Conservation (phyloP, 331 rosid genomes). For the Malus hybrid region DNA sequence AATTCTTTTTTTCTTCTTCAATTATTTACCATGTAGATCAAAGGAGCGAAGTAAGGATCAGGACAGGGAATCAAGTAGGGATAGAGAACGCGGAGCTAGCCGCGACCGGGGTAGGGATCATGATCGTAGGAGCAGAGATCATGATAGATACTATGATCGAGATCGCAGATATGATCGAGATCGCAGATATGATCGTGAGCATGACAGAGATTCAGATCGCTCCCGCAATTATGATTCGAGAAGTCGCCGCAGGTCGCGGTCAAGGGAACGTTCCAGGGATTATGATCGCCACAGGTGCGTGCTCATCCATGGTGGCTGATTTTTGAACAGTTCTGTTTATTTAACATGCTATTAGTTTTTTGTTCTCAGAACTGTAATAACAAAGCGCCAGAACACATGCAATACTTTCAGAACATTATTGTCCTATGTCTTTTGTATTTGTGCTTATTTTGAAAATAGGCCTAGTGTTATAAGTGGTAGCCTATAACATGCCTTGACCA, state of each 20-base stretch:
- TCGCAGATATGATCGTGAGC: constrained; percentile 68
- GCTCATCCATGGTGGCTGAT: background rate
- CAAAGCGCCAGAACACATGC: background rate
- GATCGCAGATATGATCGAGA: constrained; percentile 86
- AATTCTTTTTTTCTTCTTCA: background rate
- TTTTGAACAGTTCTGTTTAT: background rate
- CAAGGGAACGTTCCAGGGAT: constrained; percentile 73
- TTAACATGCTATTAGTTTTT: background rate
- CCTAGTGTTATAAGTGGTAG: background rate
- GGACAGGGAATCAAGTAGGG: constrained; percentile 73
- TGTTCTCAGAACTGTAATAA: background rate
- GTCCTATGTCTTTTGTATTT: background rate
- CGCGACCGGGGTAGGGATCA: constrained; percentile 70
- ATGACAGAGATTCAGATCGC: constrained; percentile 59
- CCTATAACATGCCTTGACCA: background rate
- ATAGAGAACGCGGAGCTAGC: constrained; percentile 58
- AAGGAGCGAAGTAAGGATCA: constrained; percentile 76
- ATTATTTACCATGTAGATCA: constrained; percentile 32
- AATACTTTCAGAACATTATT: background rate
- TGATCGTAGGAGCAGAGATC: constrained; percentile 84
- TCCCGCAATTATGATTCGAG: constrained; percentile 65
- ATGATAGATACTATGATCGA: constrained; percentile 75
- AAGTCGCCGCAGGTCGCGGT: constrained; percentile 74
- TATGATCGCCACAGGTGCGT: constrained; percentile 86
- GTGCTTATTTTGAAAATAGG: background rate